Base-by-base conservation (phyloP, 2,329 filamentous ascomycete genomes). In the Trichoderma citrinoviride region DNA sequence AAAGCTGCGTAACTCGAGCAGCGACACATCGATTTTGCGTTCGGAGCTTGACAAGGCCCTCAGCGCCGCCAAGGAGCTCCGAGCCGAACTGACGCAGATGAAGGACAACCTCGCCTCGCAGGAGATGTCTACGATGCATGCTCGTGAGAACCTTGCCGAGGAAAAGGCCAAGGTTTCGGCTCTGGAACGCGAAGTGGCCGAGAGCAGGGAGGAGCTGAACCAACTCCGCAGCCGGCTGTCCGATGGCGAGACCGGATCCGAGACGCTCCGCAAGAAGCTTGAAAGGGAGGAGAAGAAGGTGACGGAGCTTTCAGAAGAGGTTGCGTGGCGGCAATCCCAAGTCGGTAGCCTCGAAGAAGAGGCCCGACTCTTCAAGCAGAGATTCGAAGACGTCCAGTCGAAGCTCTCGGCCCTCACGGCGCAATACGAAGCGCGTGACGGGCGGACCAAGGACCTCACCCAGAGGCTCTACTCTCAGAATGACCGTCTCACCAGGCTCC, bases 391-490 rank as follows among this genome's bases (percentile, higher is more conserved):
- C 4, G 77, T 84, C 2, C 83, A 89, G 67, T 75, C 77, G 50
- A 83, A 82, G 68, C 76, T 87, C 19, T 77, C 82, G 7, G 74
- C 77, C 3, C 74, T 88, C 17, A 80, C 80, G 17, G 79, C 79
- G 25, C 86, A 88, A 57, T 86, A 92, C 53, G 87, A 92, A 49
- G 83, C 86, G 52, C 90, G 92, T 52, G 89, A 90, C 46, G 81
- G 83, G 60, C 89, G 88, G 67, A 89, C 92, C 5, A 92, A 91
- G 74, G 92, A 97, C 68, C 81, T 98, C 14, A 96, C 93, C 1
- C 90, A 93, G 71, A 87, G 89, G 64, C 82, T 97, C 4, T 96
- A 92, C 74, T 84, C 87, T 1, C 91, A 97, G 67, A 93, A 95
- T 67, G 91, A 96, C 70, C 89, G 92, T 25, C 82, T 97, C n/a